These are phyloP conservation scores for Entoloma clypeatum DNA, from an alignment of 1,284 basidiomycete species.

Conservation along the genomic window DNA sequence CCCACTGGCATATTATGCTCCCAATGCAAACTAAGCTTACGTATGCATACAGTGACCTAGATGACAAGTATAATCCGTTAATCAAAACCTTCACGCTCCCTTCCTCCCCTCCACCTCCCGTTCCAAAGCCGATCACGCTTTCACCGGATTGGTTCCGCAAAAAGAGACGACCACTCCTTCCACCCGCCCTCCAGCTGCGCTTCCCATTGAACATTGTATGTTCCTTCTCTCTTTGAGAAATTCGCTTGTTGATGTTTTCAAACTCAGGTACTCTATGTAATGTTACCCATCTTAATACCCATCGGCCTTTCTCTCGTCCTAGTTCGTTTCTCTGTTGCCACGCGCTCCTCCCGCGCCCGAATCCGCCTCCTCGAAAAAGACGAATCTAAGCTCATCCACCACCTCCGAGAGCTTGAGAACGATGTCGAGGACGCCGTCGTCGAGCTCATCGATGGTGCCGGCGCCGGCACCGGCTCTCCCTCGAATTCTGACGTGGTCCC, in stretches of 20 bases:
- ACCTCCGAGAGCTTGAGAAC: constrained; percentile 54
- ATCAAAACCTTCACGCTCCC: constrained; percentile 48
- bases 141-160: constrained; percentile 46
- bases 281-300: constrained; percentile 66
- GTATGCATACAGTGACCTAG: constrained; percentile 41
- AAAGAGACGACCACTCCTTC: constrained; percentile 45
- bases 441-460: constrained; percentile 38
- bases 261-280: constrained; percentile 46
- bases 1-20: not conserved
- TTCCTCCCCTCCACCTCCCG: constrained; percentile 34
- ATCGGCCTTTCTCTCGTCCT: constrained; percentile 48
- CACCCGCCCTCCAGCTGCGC: constrained; percentile 57
- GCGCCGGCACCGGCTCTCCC: constrained; percentile 15
- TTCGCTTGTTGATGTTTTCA: not conserved
- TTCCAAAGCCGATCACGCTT: constrained; percentile 36
- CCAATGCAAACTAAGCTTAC: not conserved
- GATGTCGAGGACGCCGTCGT: constrained; percentile 54
- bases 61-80: constrained; percentile 53
- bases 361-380: constrained; percentile 58
- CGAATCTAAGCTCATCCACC: constrained; percentile 43
- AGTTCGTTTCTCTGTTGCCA: constrained; percentile 49
- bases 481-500: constrained; percentile 5
- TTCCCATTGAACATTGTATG: constrained; percentile 77
- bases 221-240: constrained; percentile 9
- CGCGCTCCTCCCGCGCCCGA: constrained; percentile 54